Percentiles rank a stretch among this genome's conserved stretches.
Conservation (phyloP, 208 protist genomes). For the Leishmania tropica region DNA sequence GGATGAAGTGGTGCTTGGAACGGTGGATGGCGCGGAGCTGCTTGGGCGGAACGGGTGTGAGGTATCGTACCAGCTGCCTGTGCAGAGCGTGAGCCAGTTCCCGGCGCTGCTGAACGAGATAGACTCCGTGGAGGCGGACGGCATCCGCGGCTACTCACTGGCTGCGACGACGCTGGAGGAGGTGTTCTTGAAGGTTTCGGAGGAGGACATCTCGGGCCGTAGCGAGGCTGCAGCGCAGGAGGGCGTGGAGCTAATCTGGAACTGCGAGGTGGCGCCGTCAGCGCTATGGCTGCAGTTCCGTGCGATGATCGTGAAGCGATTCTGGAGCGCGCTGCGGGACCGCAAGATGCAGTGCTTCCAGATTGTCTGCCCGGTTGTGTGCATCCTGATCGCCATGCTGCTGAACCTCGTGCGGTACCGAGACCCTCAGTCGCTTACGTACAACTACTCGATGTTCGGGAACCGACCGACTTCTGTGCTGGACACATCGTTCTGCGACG, state of each 20-base stretch:
- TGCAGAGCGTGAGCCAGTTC: slow-evolving; percentile 34
- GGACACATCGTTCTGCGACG: slow-evolving; percentile 27
- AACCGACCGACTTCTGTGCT: slow-evolving; percentile 27
- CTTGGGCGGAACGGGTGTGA: slow-evolving; percentile 37
- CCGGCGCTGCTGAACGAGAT: slow-evolving; percentile 54
- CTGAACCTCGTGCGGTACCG: slow-evolving; percentile 45
- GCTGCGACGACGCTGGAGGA: slow-evolving; percentile 80
- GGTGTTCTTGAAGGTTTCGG: slow-evolving; percentile 66
- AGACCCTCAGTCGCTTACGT: slow-evolving; percentile 12
- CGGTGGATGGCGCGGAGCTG: slow-evolving; percentile 28
- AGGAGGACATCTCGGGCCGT: slow-evolving; percentile 80
- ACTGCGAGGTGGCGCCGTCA: slow-evolving; percentile 25
- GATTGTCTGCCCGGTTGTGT: slow-evolving; percentile 69
- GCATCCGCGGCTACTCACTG: slow-evolving; percentile 56
- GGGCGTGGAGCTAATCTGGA: slow-evolving; percentile 31
- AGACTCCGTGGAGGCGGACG: slow-evolving; percentile 45
- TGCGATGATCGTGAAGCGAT: slow-evolving; percentile 59
- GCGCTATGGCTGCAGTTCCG: slow-evolving; percentile 47
- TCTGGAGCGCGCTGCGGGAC: slow-evolving; percentile 58
- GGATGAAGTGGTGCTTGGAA: slow-evolving; percentile 16
- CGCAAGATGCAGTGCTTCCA: slow-evolving; percentile 73
- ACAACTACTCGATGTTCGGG: slow-evolving; percentile 45
- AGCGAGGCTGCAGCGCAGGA: slow-evolving; percentile 13
- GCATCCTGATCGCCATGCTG: slow-evolving; percentile 72
- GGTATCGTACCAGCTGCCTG: slow-evolving; percentile 45